Evolutionary conservation across 2,329 filamentous ascomycete species (phyloP).

Genomic region (Talaromyces piceae): DNA sequence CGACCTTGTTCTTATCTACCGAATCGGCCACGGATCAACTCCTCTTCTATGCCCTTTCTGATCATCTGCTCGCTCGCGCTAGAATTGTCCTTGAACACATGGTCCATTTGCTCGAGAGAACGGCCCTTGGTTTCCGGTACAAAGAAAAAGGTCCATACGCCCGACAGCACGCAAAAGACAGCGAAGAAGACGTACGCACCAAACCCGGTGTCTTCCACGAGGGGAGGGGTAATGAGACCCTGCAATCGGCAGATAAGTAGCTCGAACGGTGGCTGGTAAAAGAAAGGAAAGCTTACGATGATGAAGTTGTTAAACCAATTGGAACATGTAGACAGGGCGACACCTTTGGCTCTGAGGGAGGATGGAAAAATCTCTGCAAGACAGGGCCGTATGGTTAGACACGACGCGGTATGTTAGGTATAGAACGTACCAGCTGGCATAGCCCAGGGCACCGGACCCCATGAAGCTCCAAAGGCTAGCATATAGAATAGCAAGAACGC

Average conservation of each 20-base stretch:
- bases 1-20: no score
- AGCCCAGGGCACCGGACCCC: conserved; percentile 45
- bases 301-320: conserved; percentile 62
- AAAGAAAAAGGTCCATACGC: conserved; percentile 43
- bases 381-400: conserved; percentile 14
- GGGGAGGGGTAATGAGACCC: conserved; percentile 58
- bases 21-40: no score
- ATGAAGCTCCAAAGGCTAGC: conserved; percentile 53
- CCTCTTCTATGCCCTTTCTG: not conserved
- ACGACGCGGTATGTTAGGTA: no score
- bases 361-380: conserved; percentile 57
- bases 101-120: conserved; percentile 47
- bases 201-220: conserved; percentile 51
- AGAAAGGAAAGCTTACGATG: conserved; percentile 33
- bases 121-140: conserved; percentile 49
- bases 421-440: conserved; percentile 31
- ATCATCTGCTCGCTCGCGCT: conserved; percentile 2
- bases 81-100: conserved; percentile 15
- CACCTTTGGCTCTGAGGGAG: conserved; percentile 55
- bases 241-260: not conserved
- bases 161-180: conserved; percentile 39
- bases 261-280: not conserved
- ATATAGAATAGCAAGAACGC: conserved; percentile 57
- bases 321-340: conserved; percentile 55
- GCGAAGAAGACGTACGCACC: conserved; percentile 55